A percentile compares a stretch with the other conserved stretches of the same genome.
Evolutionary conservation across 805 yeast species (phyloP).

Genomic region (Pichia rugopelliculosa): DNA sequence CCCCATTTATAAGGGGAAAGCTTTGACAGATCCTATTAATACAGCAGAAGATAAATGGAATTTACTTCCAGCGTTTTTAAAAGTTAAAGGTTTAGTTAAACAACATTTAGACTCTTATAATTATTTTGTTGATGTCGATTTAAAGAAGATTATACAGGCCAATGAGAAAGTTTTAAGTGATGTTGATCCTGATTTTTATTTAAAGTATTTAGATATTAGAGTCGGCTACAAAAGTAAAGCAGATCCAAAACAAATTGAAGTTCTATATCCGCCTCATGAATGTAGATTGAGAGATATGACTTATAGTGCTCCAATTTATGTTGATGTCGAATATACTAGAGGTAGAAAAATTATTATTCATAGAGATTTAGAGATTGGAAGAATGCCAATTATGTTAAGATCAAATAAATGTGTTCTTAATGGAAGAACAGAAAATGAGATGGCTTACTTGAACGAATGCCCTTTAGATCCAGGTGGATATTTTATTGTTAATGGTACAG

Average conservation of each 20-base stretch:
- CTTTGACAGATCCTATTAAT: slow-evolving; percentile 75
- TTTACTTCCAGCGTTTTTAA: slow-evolving; percentile 86
- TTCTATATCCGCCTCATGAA: slow-evolving; percentile 82
- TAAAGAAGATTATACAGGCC: slow-evolving; percentile 87
- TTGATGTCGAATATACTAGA: slow-evolving; percentile 94
- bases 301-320: slow-evolving; percentile 90
- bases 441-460: slow-evolving; percentile 89
- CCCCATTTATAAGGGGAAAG: slow-evolving; percentile 81
- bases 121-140: slow-evolving; percentile 88
- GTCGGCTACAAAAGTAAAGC: slow-evolving; percentile 75
- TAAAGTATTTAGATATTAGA: slow-evolving; percentile 87
- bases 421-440: slow-evolving; percentile 68
- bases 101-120: slow-evolving; percentile 98
- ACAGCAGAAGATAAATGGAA: slow-evolving; percentile 98
- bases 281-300: slow-evolving; percentile 92
- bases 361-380: slow-evolving; percentile 86
- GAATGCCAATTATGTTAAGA: slow-evolving; percentile 98
- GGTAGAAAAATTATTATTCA: slow-evolving; percentile 89
- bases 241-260: slow-evolving; percentile 41
- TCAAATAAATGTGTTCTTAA: slow-evolving; percentile 84
- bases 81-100: slow-evolving; percentile 92
- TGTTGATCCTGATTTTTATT: slow-evolving; percentile 94
- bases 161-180: slow-evolving; percentile 85
- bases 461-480: slow-evolving; percentile 99
- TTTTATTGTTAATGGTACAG: slow-evolving; percentile 96